phyloP scores from a whole-genome alignment of 2,329 filamentous ascomycete species.

The Penicillium sp. region DNA sequence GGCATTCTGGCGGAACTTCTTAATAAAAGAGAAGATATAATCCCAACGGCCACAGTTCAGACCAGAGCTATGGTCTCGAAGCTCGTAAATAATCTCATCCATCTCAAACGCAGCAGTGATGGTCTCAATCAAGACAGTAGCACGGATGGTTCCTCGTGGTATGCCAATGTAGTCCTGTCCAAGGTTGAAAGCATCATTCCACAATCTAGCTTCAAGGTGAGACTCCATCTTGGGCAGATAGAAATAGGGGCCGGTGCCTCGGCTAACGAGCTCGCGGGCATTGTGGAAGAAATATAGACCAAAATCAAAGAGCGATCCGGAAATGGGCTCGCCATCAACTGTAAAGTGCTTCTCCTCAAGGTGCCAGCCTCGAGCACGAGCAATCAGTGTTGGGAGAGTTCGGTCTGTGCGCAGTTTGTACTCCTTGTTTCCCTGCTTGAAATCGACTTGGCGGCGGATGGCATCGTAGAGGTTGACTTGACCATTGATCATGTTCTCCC shows the following conservation, averaged over 20 bases:
- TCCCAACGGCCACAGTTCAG: slow-evolving; percentile 99
- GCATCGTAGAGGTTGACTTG: slow-evolving; percentile 98
- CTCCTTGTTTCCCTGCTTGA: slow-evolving; percentile 90
- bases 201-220: slow-evolving; percentile 91
- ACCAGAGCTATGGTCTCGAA: slow-evolving; percentile 91
- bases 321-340: slow-evolving; percentile 91
- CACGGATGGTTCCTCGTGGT: slow-evolving; percentile 85
- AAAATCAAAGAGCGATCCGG: slow-evolving; percentile 90
- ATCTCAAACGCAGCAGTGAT: slow-evolving; percentile 98
- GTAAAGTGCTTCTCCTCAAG: slow-evolving; percentile 98
- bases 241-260: slow-evolving; percentile 89
- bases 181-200: slow-evolving; percentile 98
- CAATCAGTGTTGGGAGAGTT: slow-evolving; percentile 82
- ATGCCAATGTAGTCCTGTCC: slow-evolving; percentile 91
- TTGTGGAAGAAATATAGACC: slow-evolving; percentile 99
- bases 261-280: slow-evolving; percentile 78
- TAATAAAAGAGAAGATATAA: slow-evolving; percentile 99
- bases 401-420: slow-evolving; percentile 96
- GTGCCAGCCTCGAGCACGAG: slow-evolving; percentile 94
- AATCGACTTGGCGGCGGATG: slow-evolving; percentile 88
- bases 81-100: slow-evolving; percentile 99
- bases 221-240: slow-evolving; percentile 98
- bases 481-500: slow-evolving; percentile 99
- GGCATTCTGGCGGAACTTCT: slow-evolving; percentile 95
- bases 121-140: slow-evolving; percentile 94